Percentiles rank a stretch among this genome's conserved stretches.
These are phyloP conservation scores for Pyrenophora teres DNA, from an alignment of 2,329 filamentous ascomycete genomes.

Conservation along the genomic window DNA sequence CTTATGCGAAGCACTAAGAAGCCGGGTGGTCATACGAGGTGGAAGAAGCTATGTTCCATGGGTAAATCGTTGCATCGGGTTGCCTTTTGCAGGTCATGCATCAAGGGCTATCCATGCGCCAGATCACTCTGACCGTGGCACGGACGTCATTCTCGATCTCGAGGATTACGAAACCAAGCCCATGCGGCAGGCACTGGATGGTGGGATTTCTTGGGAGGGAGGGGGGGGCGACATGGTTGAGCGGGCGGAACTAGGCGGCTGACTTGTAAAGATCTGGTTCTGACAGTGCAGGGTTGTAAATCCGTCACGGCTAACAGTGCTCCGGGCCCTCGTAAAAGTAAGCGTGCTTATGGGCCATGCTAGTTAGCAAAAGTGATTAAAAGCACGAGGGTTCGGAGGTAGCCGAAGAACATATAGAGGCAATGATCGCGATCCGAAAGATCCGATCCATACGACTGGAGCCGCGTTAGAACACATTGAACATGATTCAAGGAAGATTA, in stretches of 20 bases:
- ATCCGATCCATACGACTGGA: constrained; percentile 3
- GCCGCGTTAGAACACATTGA: constrained; percentile 1
- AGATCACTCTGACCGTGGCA: constrained; percentile 8
- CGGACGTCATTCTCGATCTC: constrained; percentile 10
- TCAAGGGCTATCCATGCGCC: constrained; percentile 7
- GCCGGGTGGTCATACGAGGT: constrained; percentile 4
- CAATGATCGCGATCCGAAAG: constrained; percentile 1
- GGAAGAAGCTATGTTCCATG: constrained; percentile 6
- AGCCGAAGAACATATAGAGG: constrained; percentile 6
- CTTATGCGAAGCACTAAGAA: constrained; percentile 1
- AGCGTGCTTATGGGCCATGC: constrained; percentile 2
- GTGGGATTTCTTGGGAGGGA: constrained; percentile 5
- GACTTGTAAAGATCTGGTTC: constrained; percentile 4
- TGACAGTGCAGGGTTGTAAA: constrained; percentile 7
- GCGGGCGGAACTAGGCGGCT: neutral
- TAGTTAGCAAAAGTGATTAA: constrained; percentile 2
- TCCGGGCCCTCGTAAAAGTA: constrained; percentile 8
- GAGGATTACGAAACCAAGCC: constrained; percentile 7
- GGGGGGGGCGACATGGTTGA: constrained; percentile 6
- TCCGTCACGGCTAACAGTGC: constrained; percentile 6
- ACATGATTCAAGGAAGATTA: neutral
- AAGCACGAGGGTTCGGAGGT: constrained; percentile 11
- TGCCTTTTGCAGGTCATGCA: constrained; percentile 7
- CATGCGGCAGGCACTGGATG: constrained; percentile 1
- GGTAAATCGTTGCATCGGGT: constrained; percentile 6